Evolutionary conservation across 495 filamentous ascomycete genomes (phyloP).

Genomic region (Penicillium fimorum): DNA sequence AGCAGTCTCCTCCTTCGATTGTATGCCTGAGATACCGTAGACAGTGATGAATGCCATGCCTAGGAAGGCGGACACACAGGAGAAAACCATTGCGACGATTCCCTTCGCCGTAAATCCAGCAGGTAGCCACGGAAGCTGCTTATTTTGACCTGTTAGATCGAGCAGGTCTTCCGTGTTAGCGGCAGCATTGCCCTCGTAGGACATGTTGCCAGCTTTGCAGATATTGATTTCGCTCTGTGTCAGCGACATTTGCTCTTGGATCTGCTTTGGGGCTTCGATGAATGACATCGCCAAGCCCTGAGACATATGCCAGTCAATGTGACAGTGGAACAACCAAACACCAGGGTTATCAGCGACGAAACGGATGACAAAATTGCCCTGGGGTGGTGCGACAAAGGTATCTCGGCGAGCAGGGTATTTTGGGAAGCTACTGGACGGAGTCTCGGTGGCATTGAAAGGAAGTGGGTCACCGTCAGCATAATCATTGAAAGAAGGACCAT

Average conservation of each 20-base stretch:
- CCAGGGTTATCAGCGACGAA: constrained; percentile 69
- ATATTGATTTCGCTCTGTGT: constrained; percentile 59
- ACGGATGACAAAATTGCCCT: constrained; percentile 49
- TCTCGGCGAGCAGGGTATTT: constrained; percentile 54
- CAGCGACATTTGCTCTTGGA: constrained; percentile 61
- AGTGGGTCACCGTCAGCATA: constrained; percentile 38
- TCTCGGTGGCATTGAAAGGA: constrained; percentile 39
- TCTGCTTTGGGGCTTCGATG: constrained; percentile 56
- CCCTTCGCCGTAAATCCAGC: constrained; percentile 70
- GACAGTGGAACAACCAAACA: constrained; percentile 60
- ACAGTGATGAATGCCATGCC: constrained; percentile 67
- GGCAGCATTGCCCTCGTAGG: constrained; percentile 70
- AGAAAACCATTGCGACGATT: constrained; percentile 72
- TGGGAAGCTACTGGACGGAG: constrained; percentile 29
- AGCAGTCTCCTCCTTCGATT: constrained; percentile 1
- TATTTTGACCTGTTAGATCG: constrained; percentile 62
- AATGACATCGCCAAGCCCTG: constrained; percentile 44
- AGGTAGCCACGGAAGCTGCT: constrained; percentile 55
- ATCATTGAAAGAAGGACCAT: constrained; percentile 41
- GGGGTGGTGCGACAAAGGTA: constrained; percentile 52
- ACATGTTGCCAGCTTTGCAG: constrained; percentile 46
- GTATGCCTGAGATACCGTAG: constrained; percentile 51
- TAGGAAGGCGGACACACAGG: constrained; percentile 64
- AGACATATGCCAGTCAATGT: constrained; percentile 64
- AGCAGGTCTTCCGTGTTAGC: constrained; percentile 63